Conservation (phyloP, 2,329 filamentous ascomycete genomes). For the Arthrobotrys megalospora region DNA sequence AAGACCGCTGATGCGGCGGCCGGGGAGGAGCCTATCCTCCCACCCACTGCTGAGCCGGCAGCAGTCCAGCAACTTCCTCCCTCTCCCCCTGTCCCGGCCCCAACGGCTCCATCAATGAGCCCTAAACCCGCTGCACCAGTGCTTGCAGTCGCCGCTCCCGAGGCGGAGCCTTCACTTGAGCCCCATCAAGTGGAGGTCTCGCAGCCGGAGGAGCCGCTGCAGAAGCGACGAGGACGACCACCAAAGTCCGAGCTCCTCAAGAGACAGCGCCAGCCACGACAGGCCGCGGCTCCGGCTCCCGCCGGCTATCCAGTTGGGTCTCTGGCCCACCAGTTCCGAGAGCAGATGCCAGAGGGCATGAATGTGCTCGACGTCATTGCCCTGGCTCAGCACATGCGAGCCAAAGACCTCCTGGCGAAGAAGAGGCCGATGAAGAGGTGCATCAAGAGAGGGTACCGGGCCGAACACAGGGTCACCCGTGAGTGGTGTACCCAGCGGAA, state of each 20-base stretch:
- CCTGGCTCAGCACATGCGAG: slow-evolving; percentile 40
- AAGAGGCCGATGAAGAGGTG: slow-evolving; percentile 38
- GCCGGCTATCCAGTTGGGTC: slow-evolving; percentile 20
- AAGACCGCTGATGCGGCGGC: slow-evolving; percentile 24
- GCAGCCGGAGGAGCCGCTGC: slow-evolving; percentile 43
- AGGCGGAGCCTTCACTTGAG: slow-evolving; percentile 20
- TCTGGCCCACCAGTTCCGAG: slow-evolving; percentile 40
- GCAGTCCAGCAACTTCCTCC: background rate
- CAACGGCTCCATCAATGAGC: background rate
- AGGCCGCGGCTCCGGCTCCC: slow-evolving; percentile 7
- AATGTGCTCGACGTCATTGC: slow-evolving; percentile 38
- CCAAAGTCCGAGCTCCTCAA: slow-evolving; percentile 47
- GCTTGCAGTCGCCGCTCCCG: slow-evolving; percentile 8
- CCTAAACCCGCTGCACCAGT: background rate
- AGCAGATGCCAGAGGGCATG: slow-evolving; percentile 40
- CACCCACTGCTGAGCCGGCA: slow-evolving; percentile 2
- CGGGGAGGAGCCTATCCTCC: slow-evolving; percentile 30
- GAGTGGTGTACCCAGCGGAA: slow-evolving; percentile 50
- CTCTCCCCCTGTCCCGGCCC: background rate
- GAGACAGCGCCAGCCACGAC: slow-evolving; percentile 21
- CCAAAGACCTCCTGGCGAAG: slow-evolving; percentile 44
- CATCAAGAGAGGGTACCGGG: slow-evolving; percentile 50
- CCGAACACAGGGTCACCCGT: slow-evolving; percentile 51
- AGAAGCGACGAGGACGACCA: slow-evolving; percentile 54
- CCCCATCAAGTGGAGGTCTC: slow-evolving; percentile 2